Percentiles rank a stretch among this genome's conserved stretches.
Evolutionary conservation across 1,139 yeast species (phyloP).

Genomic region (Lodderomyces elongisporus): DNA sequence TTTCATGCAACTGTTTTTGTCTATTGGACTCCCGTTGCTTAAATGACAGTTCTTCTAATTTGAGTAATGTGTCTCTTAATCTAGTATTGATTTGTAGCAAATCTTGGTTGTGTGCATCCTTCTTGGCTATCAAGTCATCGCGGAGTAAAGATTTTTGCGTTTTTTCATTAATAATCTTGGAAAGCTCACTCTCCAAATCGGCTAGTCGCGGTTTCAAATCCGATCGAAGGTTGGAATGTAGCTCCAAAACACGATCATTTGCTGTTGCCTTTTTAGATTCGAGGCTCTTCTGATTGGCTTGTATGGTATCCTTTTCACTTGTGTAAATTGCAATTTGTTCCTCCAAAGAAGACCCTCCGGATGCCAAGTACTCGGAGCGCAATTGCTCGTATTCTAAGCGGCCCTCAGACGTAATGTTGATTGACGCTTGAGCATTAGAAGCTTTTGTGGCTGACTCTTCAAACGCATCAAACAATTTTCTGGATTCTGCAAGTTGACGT

Average conservation of each 20-base stretch:
- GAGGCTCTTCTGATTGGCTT: slow-evolving; percentile 34
- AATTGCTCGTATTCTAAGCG: slow-evolving; percentile 56
- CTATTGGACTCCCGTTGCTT: slow-evolving; percentile 69
- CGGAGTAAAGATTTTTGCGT: slow-evolving; percentile 39
- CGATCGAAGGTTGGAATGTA: slow-evolving; percentile 26
- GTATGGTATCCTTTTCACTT: slow-evolving; percentile 43
- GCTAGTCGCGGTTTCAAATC: slow-evolving; percentile 29
- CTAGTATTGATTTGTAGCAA: slow-evolving; percentile 59
- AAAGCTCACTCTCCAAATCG: slow-evolving; percentile 29
- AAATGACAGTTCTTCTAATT: slow-evolving; percentile 69
- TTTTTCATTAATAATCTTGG: slow-evolving; percentile 30
- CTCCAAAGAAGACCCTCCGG: slow-evolving; percentile 57
- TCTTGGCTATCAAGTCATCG: slow-evolving; percentile 37
- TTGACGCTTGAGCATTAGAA: slow-evolving; percentile 16
- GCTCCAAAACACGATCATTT: slow-evolving; percentile 31
- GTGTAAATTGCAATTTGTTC: slow-evolving; percentile 40
- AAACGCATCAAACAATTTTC: slow-evolving; percentile 39
- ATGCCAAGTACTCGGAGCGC: slow-evolving; percentile 51
- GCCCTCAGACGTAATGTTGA: slow-evolving; percentile 42
- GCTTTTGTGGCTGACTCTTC: slow-evolving; percentile 25
- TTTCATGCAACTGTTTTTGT: slow-evolving; percentile 68
- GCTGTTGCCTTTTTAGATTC: slow-evolving; percentile 43
- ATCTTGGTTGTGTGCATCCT: slow-evolving; percentile 42
- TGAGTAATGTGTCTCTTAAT: slow-evolving; percentile 55
- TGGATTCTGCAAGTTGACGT: slow-evolving; percentile 45